Conservation (phyloP, 805 yeast genomes). For the Cyberlindnera saturnus region DNA sequence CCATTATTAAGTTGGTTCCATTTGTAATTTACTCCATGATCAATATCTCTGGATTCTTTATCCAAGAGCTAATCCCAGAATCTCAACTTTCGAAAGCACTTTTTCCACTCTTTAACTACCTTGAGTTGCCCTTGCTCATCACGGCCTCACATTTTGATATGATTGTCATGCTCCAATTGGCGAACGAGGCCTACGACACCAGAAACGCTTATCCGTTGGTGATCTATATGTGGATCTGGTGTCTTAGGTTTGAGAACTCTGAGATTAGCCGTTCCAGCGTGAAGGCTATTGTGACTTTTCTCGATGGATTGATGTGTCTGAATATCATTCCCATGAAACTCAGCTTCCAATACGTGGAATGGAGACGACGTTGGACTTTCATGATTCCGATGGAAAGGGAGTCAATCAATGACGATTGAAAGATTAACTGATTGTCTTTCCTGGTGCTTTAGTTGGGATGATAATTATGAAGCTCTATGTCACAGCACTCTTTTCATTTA, state of each 20-base stretch:
- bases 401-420: too few species aligned
- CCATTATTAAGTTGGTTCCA: slow-evolving; percentile 32
- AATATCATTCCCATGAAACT: slow-evolving; percentile 3
- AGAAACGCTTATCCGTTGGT: slow-evolving; percentile 27
- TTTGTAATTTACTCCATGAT: slow-evolving; percentile 36
- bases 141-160: slow-evolving; percentile 34
- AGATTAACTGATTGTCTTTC: too few species aligned
- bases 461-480: too few species aligned
- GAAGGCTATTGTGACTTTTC: slow-evolving; percentile 9
- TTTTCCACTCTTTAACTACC: slow-evolving; percentile 30
- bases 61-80: slow-evolving; percentile 29
- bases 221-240: slow-evolving; percentile 32
- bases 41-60: slow-evolving; percentile 29
- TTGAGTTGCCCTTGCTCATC: slow-evolving; percentile 32
- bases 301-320: slow-evolving; percentile 5
- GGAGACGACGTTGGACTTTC: slow-evolving; percentile 11
- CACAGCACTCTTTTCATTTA: too few species aligned
- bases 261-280: slow-evolving; percentile 23
- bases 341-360: slow-evolving; percentile 3
- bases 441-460: too few species aligned
- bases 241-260: slow-evolving; percentile 30
- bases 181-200: slow-evolving; percentile 22
- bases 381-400: slow-evolving; percentile 7
- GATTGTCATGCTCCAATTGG: slow-evolving; percentile 25
- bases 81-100: slow-evolving; percentile 28